Evolutionary conservation across 1,284 basidiomycete genomes (phyloP).

Genomic region (Meira nashicola): DNA sequence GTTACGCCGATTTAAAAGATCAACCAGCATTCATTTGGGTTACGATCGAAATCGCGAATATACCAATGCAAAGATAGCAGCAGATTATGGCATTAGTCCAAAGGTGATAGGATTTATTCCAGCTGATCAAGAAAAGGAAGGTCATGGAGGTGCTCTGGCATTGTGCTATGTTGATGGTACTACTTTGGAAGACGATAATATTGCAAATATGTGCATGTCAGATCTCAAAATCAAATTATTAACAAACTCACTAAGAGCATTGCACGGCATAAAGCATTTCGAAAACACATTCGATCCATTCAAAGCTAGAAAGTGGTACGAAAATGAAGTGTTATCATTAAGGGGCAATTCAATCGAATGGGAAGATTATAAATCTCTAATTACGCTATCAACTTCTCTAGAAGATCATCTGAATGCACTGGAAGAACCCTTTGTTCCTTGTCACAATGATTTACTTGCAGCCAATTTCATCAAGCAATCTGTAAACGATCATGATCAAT

Average conservation of each 20-base stretch:
- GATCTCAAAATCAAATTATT: not conserved
- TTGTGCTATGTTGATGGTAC: not conserved
- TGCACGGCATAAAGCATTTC: not conserved
- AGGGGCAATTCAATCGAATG: not conserved
- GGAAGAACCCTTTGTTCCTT: not conserved
- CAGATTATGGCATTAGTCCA: not conserved
- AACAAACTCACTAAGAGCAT: not conserved
- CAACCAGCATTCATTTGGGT: not conserved
- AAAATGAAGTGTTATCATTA: not conserved
- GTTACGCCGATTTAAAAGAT: not conserved
- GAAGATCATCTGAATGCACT: not conserved
- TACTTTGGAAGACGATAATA: not conserved
- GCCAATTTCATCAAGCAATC: constrained; percentile 3
- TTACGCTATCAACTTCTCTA: not conserved
- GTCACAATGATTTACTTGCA: constrained; percentile 8
- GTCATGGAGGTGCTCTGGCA: constrained; percentile 9
- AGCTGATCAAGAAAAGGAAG: not conserved
- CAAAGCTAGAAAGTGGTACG: constrained; percentile 1
- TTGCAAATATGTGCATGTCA: not conserved
- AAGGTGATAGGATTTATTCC: not conserved
- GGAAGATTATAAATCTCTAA: constrained; percentile 4
- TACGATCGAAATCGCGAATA: constrained; percentile 3
- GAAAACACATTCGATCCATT: constrained; percentile 1
- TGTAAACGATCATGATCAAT: not conserved
- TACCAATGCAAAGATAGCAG: not conserved